These are phyloP conservation scores for Chenopodium album DNA, from an alignment of 148 eudicot species.

Conservation along the genomic window DNA sequence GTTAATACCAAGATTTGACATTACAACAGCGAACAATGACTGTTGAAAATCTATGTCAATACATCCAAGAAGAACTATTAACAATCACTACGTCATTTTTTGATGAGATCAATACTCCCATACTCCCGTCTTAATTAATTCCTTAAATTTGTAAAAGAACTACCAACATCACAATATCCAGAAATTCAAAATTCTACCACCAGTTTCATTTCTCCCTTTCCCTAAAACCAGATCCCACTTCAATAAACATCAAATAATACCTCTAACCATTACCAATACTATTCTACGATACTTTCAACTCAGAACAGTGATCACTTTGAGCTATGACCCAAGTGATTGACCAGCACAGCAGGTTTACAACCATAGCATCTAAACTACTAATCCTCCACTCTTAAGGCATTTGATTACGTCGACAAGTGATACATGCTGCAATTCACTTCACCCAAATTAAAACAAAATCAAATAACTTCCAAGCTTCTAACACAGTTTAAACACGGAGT, in stretches of 20 bases:
- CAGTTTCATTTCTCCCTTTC: background rate
- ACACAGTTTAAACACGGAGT: no score
- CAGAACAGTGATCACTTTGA: background rate
- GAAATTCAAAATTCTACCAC: background rate
- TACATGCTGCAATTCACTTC: background rate
- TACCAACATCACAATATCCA: no score
- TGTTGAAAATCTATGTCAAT: no score
- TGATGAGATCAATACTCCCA: no score
- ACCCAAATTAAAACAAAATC: background rate
- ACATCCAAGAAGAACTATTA: no score
- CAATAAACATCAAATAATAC: background rate
- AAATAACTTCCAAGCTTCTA: background rate
- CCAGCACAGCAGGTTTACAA: background rate
- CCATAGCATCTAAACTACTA: no score
- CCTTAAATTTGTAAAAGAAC: no score
- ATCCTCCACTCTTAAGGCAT: no score
- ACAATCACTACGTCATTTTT: no score
- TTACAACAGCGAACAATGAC: no score
- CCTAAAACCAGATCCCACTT: background rate
- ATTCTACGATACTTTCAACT: background rate
- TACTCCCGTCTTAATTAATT: no score
- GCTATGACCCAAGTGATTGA: background rate
- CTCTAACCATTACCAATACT: background rate
- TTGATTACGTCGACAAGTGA: background rate
- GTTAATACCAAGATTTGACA: background rate